Percentiles rank a stretch among this genome's conserved stretches.
phyloP scores from a whole-genome alignment of 2,329 filamentous ascomycete genomes.

The Alternaria rosae region DNA sequence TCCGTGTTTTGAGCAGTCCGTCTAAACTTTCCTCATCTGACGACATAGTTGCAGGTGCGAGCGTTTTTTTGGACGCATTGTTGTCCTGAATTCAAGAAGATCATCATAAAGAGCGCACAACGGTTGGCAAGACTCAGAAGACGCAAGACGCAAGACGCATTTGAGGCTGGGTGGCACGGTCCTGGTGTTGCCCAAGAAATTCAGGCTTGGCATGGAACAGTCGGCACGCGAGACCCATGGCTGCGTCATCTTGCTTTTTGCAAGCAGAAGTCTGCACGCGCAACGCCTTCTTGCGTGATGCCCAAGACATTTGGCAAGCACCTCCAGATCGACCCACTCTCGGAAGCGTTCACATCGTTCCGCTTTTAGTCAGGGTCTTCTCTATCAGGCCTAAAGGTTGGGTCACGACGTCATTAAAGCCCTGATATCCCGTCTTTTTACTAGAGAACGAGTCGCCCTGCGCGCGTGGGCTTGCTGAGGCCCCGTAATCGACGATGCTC shows the following conservation, averaged over 20 bases:
- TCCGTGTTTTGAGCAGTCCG: background rate
- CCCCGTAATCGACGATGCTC: constrained; percentile 9
- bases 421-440: background rate
- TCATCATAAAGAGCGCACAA: background rate
- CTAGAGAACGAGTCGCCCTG: constrained; percentile 3
- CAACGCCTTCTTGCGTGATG: too few species aligned
- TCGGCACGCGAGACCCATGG: background rate
- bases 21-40: background rate
- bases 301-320: background rate
- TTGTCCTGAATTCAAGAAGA: background rate
- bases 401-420: constrained; percentile 13
- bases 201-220: constrained; percentile 7
- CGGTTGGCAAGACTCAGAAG: background rate
- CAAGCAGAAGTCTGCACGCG: background rate
- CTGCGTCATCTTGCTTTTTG: constrained; percentile 4
- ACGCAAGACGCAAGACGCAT: background rate
- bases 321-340: constrained; percentile 5
- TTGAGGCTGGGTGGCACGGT: background rate
- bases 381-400: constrained; percentile 3
- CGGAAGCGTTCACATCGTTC: background rate
- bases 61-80: background rate
- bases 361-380: constrained; percentile 8
- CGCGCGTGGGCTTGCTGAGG: background rate
- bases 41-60: background rate
- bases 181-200: background rate